Base-by-base conservation (phyloP, 2,329 filamentous ascomycete genomes). In the Aspergillus brasiliensis region DNA sequence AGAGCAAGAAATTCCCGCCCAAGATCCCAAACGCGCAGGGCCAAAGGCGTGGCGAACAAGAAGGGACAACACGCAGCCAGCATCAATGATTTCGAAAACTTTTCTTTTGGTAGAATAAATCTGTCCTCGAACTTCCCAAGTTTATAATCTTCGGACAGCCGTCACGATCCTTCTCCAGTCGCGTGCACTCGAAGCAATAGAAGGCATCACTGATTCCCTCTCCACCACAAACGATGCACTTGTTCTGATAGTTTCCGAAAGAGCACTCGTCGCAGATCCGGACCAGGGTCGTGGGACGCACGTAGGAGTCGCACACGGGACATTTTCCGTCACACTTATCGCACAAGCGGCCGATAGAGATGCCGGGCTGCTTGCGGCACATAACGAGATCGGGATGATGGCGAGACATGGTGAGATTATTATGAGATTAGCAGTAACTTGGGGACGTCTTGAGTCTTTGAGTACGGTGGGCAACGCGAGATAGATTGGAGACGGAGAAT, bases 241-340 rank as follows among this genome's bases (percentile, higher is more conserved):
- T 99, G 83, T 99, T 99, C 82, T 98, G 95, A 83, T 97, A 99
- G 84, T 99, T 99, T 74, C 95, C 95, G 78, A 99, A 99, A 76
- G 91, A 93, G 84, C 95, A 99, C 81, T 99, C 95, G 82, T 99
- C 95, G 83, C 95, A 99, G 82, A 99, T 98, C 73, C 94, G 92
- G 62, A 96, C 95, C 59, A 98, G 89, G 8, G 95, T 98, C 27
- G 95, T 99, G 11, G 95, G 95, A 15, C 95, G 93, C 65, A 99
- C 95, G 85, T 99, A 99, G 62, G 91, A 96, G 78, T 99, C 95
- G 87, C 95, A 99, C 62, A 99, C 93, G 67, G 95, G 95, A 74
- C 95, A 99, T 83, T 99, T 99, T 78, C 95, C 95, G 82, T 99
- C 95, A 84, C 95, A 99, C 82, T 99, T 99, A 83, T 99, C 95